Conservation (phyloP, 2,329 filamentous ascomycete genomes). For the Colletotrichum sp. region DNA sequence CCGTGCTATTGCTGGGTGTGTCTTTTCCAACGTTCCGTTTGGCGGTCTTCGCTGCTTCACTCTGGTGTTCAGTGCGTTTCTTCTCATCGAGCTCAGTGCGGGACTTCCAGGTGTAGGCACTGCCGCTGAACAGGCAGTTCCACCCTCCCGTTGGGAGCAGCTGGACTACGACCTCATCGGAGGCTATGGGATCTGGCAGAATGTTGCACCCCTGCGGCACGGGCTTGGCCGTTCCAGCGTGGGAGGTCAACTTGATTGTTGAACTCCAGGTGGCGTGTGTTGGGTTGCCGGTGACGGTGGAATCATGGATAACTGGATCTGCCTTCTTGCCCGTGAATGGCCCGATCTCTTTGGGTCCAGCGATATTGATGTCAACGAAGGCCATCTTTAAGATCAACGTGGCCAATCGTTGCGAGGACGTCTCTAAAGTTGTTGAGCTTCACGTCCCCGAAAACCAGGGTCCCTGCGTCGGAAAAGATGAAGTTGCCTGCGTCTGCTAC, state of each 20-base stretch:
- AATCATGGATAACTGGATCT: neutral
- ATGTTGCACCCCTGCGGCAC: neutral
- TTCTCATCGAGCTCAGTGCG: too few species aligned
- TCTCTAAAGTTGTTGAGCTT: neutral
- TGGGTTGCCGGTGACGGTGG: neutral
- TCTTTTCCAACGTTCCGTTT: too few species aligned
- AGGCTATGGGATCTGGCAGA: neutral
- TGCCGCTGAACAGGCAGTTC: neutral
- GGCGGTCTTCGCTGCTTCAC: too few species aligned
- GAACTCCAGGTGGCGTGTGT: neutral
- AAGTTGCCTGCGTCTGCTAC: too few species aligned
- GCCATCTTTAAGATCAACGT: neutral
- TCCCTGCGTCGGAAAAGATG: too few species aligned
- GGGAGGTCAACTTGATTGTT: neutral
- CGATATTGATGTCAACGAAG: neutral
- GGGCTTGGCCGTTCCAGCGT: neutral
- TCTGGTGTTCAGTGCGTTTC: too few species aligned
- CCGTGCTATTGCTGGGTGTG: too few species aligned
- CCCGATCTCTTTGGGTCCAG: neutral
- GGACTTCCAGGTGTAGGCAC: too few species aligned
- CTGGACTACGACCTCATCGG: neutral
- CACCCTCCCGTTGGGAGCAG: neutral
- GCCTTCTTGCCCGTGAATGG: neutral
- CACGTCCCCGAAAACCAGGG: neutral
- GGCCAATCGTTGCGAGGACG: neutral